Evolutionary conservation across 169 alveolate genomes (phyloP).

Genomic region (Plasmodium fragile): DNA sequence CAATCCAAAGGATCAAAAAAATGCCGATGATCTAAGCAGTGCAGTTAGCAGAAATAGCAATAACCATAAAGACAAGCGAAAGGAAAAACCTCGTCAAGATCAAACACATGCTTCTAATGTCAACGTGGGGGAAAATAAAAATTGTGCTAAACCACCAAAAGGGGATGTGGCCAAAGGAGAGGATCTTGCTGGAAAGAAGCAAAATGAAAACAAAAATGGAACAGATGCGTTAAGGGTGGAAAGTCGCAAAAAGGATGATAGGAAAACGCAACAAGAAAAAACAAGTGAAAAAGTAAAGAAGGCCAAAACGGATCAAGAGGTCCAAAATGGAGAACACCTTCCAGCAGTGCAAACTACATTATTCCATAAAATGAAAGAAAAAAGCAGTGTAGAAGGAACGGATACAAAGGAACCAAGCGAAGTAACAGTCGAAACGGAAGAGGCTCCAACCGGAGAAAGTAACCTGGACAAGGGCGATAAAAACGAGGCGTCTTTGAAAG

Average conservation of each 20-base stretch:
- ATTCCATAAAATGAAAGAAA: neutral
- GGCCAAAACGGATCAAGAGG: neutral
- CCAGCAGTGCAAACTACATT: neutral
- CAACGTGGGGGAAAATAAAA: conserved; percentile 7
- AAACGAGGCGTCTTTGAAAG: neutral
- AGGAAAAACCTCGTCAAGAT: conserved; percentile 5
- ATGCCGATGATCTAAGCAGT: neutral
- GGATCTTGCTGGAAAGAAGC: neutral
- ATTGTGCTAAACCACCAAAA: conserved; percentile 6
- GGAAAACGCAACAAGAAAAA: neutral
- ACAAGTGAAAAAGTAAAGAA: neutral
- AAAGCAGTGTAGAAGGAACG: neutral
- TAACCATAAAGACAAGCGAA: neutral
- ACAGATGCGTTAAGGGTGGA: neutral
- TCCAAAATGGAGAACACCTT: neutral
- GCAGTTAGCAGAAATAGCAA: neutral
- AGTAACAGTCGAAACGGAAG: neutral
- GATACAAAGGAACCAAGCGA: conserved; percentile 30
- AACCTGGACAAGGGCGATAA: neutral
- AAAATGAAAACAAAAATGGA: neutral
- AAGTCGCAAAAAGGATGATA: conserved; percentile 8
- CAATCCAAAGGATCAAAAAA: neutral
- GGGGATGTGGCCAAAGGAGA: conserved; percentile 4
- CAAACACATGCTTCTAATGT: neutral
- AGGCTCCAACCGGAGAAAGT: conserved; percentile 4